Percentiles rank a stretch among this genome's conserved stretches.
These are phyloP conservation scores for Fusarium sp. DNA, from an alignment of 2,329 filamentous ascomycete species.

Conservation along the genomic window DNA sequence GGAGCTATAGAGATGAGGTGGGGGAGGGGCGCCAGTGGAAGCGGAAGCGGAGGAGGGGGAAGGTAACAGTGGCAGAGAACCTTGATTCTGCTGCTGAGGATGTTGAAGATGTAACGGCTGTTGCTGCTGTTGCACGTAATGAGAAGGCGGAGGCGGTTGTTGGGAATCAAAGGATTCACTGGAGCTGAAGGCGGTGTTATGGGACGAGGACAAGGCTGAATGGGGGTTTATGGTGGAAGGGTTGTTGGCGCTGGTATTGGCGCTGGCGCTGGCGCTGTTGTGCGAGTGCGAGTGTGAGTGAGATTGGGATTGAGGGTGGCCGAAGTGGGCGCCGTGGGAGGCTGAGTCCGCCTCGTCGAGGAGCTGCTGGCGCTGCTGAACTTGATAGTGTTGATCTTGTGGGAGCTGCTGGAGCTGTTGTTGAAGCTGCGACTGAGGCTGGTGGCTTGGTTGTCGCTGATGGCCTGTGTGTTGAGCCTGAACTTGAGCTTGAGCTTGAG, in stretches of 20 bases:
- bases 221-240: slow-evolving; percentile 50
- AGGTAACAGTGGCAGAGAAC: slow-evolving; percentile 35
- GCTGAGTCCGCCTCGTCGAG: slow-evolving; percentile 47
- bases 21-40: slow-evolving; percentile 38
- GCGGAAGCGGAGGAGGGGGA: slow-evolving; percentile 34
- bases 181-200: slow-evolving; percentile 57
- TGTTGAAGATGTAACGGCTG: slow-evolving; percentile 45
- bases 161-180: slow-evolving; percentile 60
- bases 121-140: slow-evolving; percentile 47
- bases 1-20: slow-evolving; percentile 50
- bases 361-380: slow-evolving; percentile 37
- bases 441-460: slow-evolving; percentile 37
- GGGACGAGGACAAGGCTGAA: slow-evolving; percentile 59
- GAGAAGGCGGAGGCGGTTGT: slow-evolving; percentile 38
- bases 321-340: slow-evolving; percentile 44
- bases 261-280: slow-evolving; percentile 4
- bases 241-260: slow-evolving; percentile 36
- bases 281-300: slow-evolving; percentile 27
- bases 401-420: slow-evolving; percentile 16
- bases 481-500: not conserved
- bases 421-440: slow-evolving; percentile 19
- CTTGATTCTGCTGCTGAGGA: slow-evolving; percentile 33
- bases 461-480: slow-evolving; percentile 29
- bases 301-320: slow-evolving; percentile 27
- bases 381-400: slow-evolving; percentile 40